Conservation (phyloP, 2,329 filamentous ascomycete genomes). For the Keithomyces neogunnii region DNA sequence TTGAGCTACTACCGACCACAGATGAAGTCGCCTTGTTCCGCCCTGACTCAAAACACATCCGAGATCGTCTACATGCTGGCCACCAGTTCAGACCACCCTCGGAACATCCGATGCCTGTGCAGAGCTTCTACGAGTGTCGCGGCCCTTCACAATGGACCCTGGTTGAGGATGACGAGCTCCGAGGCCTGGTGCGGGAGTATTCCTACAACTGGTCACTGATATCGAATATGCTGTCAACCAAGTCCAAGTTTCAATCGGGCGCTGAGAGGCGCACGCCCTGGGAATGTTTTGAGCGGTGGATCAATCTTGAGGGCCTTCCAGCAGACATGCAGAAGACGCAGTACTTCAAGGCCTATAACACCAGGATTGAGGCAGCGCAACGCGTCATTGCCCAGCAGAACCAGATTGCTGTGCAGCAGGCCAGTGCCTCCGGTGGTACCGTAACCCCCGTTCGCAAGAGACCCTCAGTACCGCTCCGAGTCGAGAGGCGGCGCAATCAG, state of each 20-base stretch:
- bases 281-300: conserved; percentile 98
- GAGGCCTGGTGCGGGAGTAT: conserved; percentile 78
- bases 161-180: conserved; percentile 83
- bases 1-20: conserved; percentile 57
- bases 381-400: conserved; percentile 45
- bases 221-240: conserved; percentile 65
- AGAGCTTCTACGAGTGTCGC: conserved; percentile 82
- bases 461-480: conserved; percentile 70
- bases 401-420: conserved; percentile 42
- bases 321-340: conserved; percentile 91
- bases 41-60: conserved; percentile 78
- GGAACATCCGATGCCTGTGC: conserved; percentile 82
- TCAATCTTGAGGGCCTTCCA: conserved; percentile 81
- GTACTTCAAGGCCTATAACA: conserved; percentile 74
- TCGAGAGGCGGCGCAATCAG: conserved; percentile 79
- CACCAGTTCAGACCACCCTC: conserved; percentile 91
- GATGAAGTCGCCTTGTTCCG: conserved; percentile 80
- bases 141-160: conserved; percentile 85
- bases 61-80: conserved; percentile 81
- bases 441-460: conserved; percentile 47
- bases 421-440: conserved; percentile 28
- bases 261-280: conserved; percentile 87
- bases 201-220: conserved; percentile 98
- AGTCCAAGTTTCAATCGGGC: conserved; percentile 72
- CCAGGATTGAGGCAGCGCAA: conserved; percentile 52